A percentile compares a stretch with the other conserved stretches of the same genome.
These are phyloP conservation scores for Suillus decipiens DNA, from an alignment of 768 basidiomycete species.

Conservation along the genomic window DNA sequence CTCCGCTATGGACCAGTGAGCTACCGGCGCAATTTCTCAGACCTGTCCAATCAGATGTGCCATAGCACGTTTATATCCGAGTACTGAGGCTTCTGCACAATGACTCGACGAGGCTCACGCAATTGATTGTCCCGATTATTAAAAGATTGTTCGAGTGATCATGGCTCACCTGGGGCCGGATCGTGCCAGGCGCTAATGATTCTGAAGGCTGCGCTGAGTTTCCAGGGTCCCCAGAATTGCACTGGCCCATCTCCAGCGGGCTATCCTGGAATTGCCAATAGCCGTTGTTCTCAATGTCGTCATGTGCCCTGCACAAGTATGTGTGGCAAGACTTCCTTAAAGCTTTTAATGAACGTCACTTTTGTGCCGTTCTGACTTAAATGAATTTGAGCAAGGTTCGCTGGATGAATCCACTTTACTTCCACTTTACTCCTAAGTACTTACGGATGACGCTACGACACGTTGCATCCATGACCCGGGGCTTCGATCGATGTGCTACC, in stretches of 20 bases:
- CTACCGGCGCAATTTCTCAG: too few species aligned
- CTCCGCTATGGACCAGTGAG: not conserved
- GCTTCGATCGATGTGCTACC: not conserved
- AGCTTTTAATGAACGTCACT: not conserved
- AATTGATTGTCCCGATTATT: not conserved
- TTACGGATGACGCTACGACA: too few species aligned
- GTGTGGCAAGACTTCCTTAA: not conserved
- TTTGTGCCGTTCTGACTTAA: not conserved
- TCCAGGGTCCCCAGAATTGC: not conserved
- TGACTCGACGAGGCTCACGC: not conserved
- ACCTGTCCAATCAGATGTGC: not conserved
- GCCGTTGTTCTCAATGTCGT: not conserved
- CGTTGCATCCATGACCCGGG: not conserved
- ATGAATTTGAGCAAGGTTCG: not conserved
- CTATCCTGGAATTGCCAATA: not conserved
- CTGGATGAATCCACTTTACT: not conserved
- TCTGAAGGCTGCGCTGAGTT: not conserved
- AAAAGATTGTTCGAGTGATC: not conserved
- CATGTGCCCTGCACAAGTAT: not conserved
- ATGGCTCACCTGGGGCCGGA: not conserved
- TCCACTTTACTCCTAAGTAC: not conserved
- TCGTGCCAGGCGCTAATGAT: not conserved
- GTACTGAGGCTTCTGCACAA: not conserved
- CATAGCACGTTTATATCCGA: not conserved
- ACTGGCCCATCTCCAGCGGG: not conserved